Evolutionary conservation across 2,329 filamentous ascomycete species (phyloP).

Genomic region (Grosmannia penicillata): DNA sequence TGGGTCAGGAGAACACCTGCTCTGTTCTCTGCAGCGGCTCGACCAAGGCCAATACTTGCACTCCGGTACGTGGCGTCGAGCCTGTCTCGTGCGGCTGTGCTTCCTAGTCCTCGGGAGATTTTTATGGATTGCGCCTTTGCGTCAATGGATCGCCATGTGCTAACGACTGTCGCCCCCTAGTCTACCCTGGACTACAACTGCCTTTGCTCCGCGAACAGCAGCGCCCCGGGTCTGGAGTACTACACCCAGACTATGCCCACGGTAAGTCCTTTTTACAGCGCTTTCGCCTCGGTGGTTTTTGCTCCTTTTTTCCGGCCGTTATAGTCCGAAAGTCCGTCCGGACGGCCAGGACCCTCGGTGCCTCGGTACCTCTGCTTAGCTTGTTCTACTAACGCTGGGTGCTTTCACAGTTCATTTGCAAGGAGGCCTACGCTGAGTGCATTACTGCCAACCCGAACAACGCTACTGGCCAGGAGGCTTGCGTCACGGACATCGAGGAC

Average conservation of each 20-base stretch:
- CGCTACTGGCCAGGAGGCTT: constrained; percentile 28
- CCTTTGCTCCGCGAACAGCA: constrained; percentile 33
- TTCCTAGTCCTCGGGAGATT: neutral
- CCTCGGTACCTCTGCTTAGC: neutral
- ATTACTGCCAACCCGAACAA: constrained; percentile 26
- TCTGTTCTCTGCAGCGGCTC: constrained; percentile 26
- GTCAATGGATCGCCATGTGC: too few species aligned
- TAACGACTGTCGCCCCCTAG: constrained; percentile 13
- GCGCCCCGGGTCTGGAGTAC: constrained; percentile 34
- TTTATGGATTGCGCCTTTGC: too few species aligned
- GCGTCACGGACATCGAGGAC: constrained; percentile 29
- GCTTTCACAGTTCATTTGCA: constrained; percentile 31
- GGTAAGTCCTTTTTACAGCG: constrained; percentile 13
- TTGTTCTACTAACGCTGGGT: neutral
- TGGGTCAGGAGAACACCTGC: constrained; percentile 35
- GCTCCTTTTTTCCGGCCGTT: too few species aligned
- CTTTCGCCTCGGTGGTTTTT: too few species aligned
- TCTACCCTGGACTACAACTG: constrained; percentile 30
- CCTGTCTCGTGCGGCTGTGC: neutral
- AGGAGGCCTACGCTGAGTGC: constrained; percentile 32
- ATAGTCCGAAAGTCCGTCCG: too few species aligned
- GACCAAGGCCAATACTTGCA: constrained; percentile 27
- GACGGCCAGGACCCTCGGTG: too few species aligned
- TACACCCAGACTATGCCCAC: constrained; percentile 37
- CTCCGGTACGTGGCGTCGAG: constrained; percentile 24